These are phyloP conservation scores for Kalanchoe fedtschenkoi DNA, from an alignment of 164 flowering plant genomes.

Conservation along the genomic window DNA sequence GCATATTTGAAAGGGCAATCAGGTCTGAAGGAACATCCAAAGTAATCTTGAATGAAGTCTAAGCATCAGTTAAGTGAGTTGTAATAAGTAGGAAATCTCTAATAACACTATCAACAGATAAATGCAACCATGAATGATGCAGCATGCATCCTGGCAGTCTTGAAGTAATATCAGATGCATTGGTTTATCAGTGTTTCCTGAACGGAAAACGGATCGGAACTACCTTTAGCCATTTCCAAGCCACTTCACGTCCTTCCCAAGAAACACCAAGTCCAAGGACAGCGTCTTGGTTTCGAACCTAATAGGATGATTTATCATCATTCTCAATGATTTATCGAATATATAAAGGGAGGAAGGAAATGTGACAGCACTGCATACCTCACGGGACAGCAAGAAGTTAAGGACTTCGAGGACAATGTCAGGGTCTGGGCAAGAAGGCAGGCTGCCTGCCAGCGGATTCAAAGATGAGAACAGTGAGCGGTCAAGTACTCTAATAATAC, in stretches of 20 bases:
- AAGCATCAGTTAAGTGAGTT: no score
- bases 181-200: no score
- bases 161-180: no score
- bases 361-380: neutral
- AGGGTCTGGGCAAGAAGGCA: conserved; percentile 8
- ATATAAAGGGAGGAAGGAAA: neutral
- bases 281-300: conserved; percentile 3
- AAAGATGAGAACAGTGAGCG: neutral
- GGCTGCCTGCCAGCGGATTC: neutral
- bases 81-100: no score
- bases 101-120: no score
- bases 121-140: no score
- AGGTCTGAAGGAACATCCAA: conserved; percentile 72
- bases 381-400: neutral
- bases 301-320: neutral
- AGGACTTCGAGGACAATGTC: conserved; percentile 6
- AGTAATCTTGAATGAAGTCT: conserved; percentile 76
- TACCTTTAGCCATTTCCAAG: conserved; percentile 7
- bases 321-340: neutral
- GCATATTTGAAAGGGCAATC: conserved; percentile 92
- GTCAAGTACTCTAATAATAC: neutral
- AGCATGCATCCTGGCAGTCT: no score
- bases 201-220: neutral
- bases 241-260: conserved; percentile 7
- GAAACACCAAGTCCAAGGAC: neutral